Evolutionary conservation across 1,284 basidiomycete species (phyloP), one percentile per base, ranked within the genome.

Genomic region (Sporisorium scitamineum): DNA sequence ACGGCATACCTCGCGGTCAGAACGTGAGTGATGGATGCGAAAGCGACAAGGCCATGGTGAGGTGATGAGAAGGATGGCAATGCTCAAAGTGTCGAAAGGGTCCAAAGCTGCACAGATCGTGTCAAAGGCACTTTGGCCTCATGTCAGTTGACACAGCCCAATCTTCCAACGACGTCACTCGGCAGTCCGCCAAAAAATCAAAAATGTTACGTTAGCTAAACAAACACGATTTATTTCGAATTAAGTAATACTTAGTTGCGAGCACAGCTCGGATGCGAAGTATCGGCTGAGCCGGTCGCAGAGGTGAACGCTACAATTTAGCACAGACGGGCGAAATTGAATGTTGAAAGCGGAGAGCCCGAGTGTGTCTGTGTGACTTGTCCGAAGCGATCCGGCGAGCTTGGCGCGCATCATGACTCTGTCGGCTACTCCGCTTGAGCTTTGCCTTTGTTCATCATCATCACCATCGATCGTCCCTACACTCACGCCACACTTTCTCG

Each of bases 201-300:
- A 31, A 24, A 32, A n/a, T 60, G 67, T 70, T 48, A 70, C 47
- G 11, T 20, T 18, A 11, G 10, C 11, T 27, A n/a, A 22, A 48
- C 9, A 26, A 11, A 44, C 7, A 24, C 10, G n/a, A n/a, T 14
- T 22, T 18, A 5, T 7, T 18, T 24, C 14, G 5, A 53, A 55
- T 68, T 64, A 68, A 45, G 64, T 73, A 68, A 63, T 67, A 29
- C 42, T 63, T 54, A 59, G 41, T 63, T 29, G 39, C 47, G 31
- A 45, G 51, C 58, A 16, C 13, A 24, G 29, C 59, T 68, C 64
- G 65, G 64, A 44, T 72, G 64, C 45, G 48, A 44, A 14, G 48
- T 53, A 37, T 63, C 60, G 64, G 63, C 48, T 63, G 64, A 67
- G 56, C 70, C 70, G 64, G 70, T 62, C 55, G 22, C 13, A 56